Evolutionary conservation across 352 stramenopile species (phyloP).

Genomic region (Phytophthora europaea): DNA sequence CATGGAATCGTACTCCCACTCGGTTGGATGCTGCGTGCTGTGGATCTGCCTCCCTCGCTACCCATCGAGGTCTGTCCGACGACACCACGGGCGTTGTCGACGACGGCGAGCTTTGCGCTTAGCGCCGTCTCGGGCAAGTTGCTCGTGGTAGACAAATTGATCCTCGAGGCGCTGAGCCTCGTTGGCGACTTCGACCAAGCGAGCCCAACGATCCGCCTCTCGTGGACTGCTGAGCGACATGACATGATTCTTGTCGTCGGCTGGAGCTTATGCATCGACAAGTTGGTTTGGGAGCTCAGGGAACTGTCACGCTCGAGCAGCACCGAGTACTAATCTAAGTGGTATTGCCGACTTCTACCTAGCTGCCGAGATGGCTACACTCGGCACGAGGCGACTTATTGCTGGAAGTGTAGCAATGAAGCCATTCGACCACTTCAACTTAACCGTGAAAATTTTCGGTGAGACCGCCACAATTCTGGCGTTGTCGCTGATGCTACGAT

Average conservation of each 20-base stretch:
- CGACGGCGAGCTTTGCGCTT: constrained; percentile 55
- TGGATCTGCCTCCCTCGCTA: constrained; percentile 24
- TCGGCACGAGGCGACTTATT: neutral
- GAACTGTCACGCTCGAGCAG: constrained; percentile 13
- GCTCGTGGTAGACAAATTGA: constrained; percentile 57
- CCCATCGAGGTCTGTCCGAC: constrained; percentile 12
- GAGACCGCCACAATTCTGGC: neutral
- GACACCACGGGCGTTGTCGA: constrained; percentile 30
- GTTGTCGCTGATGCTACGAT: neutral
- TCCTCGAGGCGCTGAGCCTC: constrained; percentile 57
- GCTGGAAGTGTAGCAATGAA: constrained; percentile 12
- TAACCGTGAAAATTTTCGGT: constrained; percentile 33
- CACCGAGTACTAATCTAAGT: neutral
- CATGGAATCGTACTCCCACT: constrained; percentile 31
- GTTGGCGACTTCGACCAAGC: constrained; percentile 44
- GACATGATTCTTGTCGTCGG: constrained; percentile 15
- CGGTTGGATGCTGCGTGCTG: constrained; percentile 24
- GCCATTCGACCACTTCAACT: constrained; percentile 18
- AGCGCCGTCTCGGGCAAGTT: constrained; percentile 49
- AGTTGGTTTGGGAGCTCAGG: constrained; percentile 31
- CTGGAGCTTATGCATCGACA: constrained; percentile 4
- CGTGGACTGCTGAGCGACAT: constrained; percentile 10
- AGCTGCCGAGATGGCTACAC: constrained; percentile 24
- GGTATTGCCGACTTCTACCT: neutral
- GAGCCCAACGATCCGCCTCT: constrained; percentile 37